A percentile compares a stretch with the other conserved stretches of the same genome.
Conservation (phyloP, 768 basidiomycete species). For the Phaeotremella fagi region DNA sequence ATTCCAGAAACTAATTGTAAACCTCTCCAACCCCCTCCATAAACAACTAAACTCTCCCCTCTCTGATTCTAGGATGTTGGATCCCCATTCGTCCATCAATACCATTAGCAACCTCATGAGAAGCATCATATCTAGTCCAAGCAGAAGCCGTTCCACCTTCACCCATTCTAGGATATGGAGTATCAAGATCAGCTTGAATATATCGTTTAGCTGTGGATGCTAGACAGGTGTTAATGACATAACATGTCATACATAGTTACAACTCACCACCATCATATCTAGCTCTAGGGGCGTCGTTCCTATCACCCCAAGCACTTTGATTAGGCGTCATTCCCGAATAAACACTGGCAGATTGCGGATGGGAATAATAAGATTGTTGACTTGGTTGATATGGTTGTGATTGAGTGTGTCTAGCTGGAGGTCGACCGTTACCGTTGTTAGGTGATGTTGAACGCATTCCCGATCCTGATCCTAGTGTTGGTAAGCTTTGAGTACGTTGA, state of each 20-base stretch:
- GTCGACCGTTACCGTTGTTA: not conserved
- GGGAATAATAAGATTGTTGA: no score
- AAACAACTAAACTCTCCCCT: slow-evolving; percentile 15
- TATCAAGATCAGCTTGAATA: slow-evolving; percentile 37
- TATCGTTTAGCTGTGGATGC: not conserved
- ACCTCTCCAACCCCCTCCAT: no score
- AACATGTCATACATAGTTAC: not conserved
- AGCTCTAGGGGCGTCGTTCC: slow-evolving; percentile 19
- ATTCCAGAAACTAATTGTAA: no score
- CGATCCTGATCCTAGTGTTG: not conserved
- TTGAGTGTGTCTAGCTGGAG: no score
- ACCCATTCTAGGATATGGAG: slow-evolving; percentile 29
- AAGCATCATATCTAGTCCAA: slow-evolving; percentile 22
- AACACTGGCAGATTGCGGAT: not conserved
- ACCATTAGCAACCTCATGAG: slow-evolving; percentile 12
- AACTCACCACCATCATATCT: slow-evolving; percentile 40
- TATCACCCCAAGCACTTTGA: slow-evolving; percentile 21
- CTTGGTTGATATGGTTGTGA: no score
- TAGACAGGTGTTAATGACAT: no score
- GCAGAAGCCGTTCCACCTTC: slow-evolving; percentile 20
- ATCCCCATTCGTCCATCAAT: slow-evolving; percentile 18
- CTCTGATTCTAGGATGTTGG: slow-evolving; percentile 12
- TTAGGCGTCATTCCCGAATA: not conserved
- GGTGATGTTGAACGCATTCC: not conserved
- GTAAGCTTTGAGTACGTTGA: slow-evolving; percentile 5